These are phyloP conservation scores for Leishmania braziliensis DNA, from an alignment of 208 protist species.

Conservation along the genomic window DNA sequence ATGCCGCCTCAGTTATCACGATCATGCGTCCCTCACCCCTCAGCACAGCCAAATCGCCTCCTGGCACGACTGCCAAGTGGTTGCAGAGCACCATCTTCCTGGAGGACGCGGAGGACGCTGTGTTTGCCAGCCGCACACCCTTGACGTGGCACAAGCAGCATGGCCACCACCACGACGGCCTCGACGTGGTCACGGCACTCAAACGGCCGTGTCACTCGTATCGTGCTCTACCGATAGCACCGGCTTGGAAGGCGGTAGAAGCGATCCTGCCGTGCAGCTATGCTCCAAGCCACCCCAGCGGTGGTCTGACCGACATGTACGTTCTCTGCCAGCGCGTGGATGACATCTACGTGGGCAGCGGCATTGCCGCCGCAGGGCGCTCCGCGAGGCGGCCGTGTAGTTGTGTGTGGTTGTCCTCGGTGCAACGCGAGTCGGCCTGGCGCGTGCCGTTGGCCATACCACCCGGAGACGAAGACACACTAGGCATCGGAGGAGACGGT, in stretches of 20 bases:
- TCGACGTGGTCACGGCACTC: background rate
- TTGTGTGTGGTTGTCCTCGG: constrained; percentile 32
- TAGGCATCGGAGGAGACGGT: background rate
- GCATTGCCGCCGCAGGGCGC: background rate
- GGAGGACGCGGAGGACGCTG: constrained; percentile 1
- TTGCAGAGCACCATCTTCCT: constrained; percentile 27
- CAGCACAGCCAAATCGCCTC: background rate
- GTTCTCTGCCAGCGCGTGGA: constrained; percentile 19
- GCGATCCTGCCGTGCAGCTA: constrained; percentile 20
- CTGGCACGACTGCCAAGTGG: background rate
- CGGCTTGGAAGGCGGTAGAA: constrained; percentile 18
- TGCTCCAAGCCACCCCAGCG: background rate
- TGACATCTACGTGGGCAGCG: constrained; percentile 14
- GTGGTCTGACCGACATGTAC: background rate
- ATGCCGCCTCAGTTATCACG: constrained; percentile 10
- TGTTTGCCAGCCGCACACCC: constrained; percentile 5
- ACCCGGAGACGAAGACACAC: constrained; percentile 4
- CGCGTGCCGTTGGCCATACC: constrained; percentile 26
- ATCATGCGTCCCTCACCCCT: constrained; percentile 10
- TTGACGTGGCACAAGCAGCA: background rate
- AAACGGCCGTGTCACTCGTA: background rate
- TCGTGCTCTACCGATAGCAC: background rate
- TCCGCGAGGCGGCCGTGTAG: background rate
- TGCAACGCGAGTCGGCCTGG: constrained; percentile 28
- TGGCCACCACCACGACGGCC: background rate